phyloP scores from a whole-genome alignment of 1,139 yeast species.

The Kurtzmaniella quercitrusa region DNA sequence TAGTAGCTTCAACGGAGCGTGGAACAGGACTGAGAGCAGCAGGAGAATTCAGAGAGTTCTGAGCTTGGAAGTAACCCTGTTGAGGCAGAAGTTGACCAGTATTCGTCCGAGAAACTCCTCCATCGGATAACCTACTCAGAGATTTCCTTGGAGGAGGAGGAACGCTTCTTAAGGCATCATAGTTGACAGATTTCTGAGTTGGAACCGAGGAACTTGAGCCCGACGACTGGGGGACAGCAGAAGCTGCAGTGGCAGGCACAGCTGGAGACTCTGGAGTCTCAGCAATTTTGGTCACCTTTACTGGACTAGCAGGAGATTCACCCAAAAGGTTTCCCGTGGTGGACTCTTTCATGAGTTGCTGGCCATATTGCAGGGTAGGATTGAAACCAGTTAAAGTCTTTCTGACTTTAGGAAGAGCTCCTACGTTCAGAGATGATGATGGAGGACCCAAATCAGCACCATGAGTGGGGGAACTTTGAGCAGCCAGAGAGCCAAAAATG shows the following conservation, averaged over 20 bases:
- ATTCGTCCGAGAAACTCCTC: conserved; percentile 6
- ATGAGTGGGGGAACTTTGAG: conserved; percentile 21
- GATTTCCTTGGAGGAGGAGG: conserved; percentile 41
- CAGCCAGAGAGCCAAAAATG: conserved; percentile 40
- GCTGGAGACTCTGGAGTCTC: conserved; percentile 3
- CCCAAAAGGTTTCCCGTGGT: conserved; percentile 17
- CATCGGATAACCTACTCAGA: conserved; percentile 2
- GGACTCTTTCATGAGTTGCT: conserved; percentile 35
- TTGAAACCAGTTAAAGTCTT: conserved; percentile 34
- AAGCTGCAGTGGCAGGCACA: conserved; percentile 1
- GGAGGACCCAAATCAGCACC: conserved; percentile 11
- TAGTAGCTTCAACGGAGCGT: conserved; percentile 8
- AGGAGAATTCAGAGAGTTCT: conserved; percentile 10
- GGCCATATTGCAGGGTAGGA: conserved; percentile 73
- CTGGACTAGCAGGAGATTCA: conserved; percentile 4
- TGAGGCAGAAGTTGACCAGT: conserved; percentile 7
- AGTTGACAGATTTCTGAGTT: conserved; percentile 23
- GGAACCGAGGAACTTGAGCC: neutral
- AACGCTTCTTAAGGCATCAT: conserved; percentile 45
- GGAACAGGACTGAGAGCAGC: conserved; percentile 13
- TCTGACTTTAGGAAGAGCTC: conserved; percentile 37
- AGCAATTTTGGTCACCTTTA: neutral
- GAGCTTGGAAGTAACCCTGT: neutral
- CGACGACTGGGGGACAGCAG: conserved; percentile 8
- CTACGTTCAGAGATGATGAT: conserved; percentile 31